Base-by-base conservation (phyloP, 1,139 yeast species). In the Lodderomyces jiufengensis region DNA sequence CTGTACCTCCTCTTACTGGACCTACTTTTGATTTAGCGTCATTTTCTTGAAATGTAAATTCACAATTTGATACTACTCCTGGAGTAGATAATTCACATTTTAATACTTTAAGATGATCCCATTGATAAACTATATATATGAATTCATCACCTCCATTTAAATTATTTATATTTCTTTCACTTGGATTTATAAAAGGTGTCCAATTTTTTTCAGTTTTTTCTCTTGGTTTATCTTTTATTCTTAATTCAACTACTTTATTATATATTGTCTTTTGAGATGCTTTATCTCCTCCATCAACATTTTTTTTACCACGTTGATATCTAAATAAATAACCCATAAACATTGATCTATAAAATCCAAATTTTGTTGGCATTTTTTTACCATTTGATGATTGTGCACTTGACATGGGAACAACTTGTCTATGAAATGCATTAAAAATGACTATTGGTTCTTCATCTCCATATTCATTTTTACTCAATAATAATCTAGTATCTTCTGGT, bases 401-500 rank as follows among this genome's bases (percentile, higher is more conserved):
- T 39, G 15, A 26, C 33, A 3, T 49, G 32, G 16, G 13, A 5
- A 32, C 9, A 11, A 32, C 31, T 32, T 39, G 45, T 22, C 60
- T 43, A 34, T 53, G 59, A 37, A 45, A 46, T 4, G 61, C 45
- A 37, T 68, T 68, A 45, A 51, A 68, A 6, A 66, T 43, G 14
- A 68, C 45, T 28, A 64, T 36, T 9, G 63, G 63, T 36, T 59
- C 64, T 22, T 46, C 49, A 22, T 41, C 46, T 1, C 71, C 70
- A 27, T 52, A 47, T 36, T 55, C 59, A 44, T 58, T 61, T 29
- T 44, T 50, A 11, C 57, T 45, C 7, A 63, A 44, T 12, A 70
- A 47, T 13, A 71, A 52, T 32, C 75, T 55, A 2, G 78, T 74
- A 47, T 73, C 76, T 48, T 72, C 77, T 2, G 78, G 72, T 1